phyloP scores from a whole-genome alignment of 2,329 filamentous ascomycete genomes.

The Botryosphaeria dothidea region DNA sequence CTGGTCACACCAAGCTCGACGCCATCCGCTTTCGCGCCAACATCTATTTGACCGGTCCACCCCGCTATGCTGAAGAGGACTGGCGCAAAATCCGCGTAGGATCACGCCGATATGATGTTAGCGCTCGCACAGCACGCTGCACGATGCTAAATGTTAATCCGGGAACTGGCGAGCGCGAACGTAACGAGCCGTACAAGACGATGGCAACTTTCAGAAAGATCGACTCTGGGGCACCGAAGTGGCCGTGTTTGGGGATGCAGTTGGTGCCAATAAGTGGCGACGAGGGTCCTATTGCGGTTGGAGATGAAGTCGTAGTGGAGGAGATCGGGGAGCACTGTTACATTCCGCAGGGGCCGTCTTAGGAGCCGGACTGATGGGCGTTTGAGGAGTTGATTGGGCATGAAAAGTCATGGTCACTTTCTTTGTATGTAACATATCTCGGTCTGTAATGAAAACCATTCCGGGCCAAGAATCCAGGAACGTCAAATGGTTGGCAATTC shows the following conservation, averaged over 20 bases:
- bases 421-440: not conserved
- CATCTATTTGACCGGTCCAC: slow-evolving; percentile 65
- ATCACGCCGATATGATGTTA: slow-evolving; percentile 49
- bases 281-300: slow-evolving; percentile 25
- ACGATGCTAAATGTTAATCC: slow-evolving; percentile 72
- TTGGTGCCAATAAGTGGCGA: slow-evolving; percentile 53
- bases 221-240: slow-evolving; percentile 59
- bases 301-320: slow-evolving; percentile 15
- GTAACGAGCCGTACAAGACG: slow-evolving; percentile 58
- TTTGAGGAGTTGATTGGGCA: not conserved
- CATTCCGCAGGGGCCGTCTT: slow-evolving; percentile 15
- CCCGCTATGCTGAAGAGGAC: slow-evolving; percentile 67
- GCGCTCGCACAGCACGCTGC: slow-evolving; percentile 69
- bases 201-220: slow-evolving; percentile 61
- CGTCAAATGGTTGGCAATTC: too few relatives aligned
- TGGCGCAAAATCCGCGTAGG: slow-evolving; percentile 65
- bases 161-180: slow-evolving; percentile 57
- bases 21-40: slow-evolving; percentile 70
- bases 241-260: slow-evolving; percentile 66
- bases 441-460: too few relatives aligned
- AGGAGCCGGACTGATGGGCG: not conserved
- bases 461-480: too few relatives aligned
- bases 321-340: slow-evolving; percentile 14
- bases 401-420: not conserved
- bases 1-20: slow-evolving; percentile 58